phyloP scores from a whole-genome alignment of 371 early-diverging fungal genomes.

The Mycotypha africana region DNA sequence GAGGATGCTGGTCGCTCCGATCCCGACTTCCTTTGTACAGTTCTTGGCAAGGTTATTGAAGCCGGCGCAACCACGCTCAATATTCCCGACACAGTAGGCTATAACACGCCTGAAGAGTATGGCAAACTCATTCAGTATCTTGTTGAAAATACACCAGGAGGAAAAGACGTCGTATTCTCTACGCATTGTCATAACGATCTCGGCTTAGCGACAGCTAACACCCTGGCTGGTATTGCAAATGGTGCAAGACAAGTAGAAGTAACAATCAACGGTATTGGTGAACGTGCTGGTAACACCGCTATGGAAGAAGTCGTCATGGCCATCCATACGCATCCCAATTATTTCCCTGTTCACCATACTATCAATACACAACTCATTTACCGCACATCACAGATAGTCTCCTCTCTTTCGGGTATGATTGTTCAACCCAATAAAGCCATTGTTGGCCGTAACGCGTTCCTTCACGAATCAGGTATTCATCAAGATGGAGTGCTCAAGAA shows the following conservation, averaged over 20 bases:
- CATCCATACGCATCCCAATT: slow-evolving; percentile 79
- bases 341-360: slow-evolving; percentile 81
- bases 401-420: slow-evolving; percentile 84
- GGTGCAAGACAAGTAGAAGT: slow-evolving; percentile 97
- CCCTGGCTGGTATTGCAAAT: slow-evolving; percentile 81
- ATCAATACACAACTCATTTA: slow-evolving; percentile 87
- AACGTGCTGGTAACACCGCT: slow-evolving; percentile 96
- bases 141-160: slow-evolving; percentile 69
- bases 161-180: slow-evolving; percentile 78
- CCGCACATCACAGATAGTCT: slow-evolving; percentile 85
- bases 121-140: slow-evolving; percentile 80
- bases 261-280: slow-evolving; percentile 96
- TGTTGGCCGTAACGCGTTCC: slow-evolving; percentile 95
- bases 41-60: slow-evolving; percentile 82
- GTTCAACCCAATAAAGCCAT: slow-evolving; percentile 97
- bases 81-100: slow-evolving; percentile 96
- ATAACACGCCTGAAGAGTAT: slow-evolving; percentile 88
- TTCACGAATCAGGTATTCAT: slow-evolving; percentile 97
- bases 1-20: slow-evolving; percentile 95
- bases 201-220: slow-evolving; percentile 95
- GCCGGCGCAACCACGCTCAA: slow-evolving; percentile 95
- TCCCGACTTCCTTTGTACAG: slow-evolving; percentile 77
- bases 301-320: slow-evolving; percentile 96
- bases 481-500: slow-evolving; percentile 97
- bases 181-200: slow-evolving; percentile 97